phyloP scores from a whole-genome alignment of 108 stramenopile genomes.

The Stephanodiscus minutulus region DNA sequence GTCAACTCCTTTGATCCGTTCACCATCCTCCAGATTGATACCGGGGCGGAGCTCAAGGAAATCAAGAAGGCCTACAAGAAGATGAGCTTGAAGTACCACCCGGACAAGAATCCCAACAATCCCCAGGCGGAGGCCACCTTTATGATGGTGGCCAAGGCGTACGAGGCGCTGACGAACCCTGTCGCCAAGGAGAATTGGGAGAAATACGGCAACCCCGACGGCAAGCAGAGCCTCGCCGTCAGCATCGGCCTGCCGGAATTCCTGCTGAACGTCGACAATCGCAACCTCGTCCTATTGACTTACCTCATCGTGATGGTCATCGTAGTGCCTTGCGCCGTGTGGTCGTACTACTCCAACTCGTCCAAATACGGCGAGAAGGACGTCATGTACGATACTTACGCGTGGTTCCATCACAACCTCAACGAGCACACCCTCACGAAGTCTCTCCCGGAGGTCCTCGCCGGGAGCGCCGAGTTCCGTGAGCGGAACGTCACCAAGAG shows the following conservation, averaged over 20 bases:
- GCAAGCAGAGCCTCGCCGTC: slow-evolving; percentile 96
- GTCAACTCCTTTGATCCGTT: slow-evolving; percentile 95
- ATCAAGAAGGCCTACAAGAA: slow-evolving; percentile 92
- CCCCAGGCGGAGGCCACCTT: slow-evolving; percentile 91
- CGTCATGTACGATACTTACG: slow-evolving; percentile 97
- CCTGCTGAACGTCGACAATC: slow-evolving; percentile 88
- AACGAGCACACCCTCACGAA: slow-evolving; percentile 77
- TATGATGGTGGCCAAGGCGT: slow-evolving; percentile 96
- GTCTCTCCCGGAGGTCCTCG: slow-evolving; percentile 82
- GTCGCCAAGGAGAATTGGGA: slow-evolving; percentile 91
- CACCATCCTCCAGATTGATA: slow-evolving; percentile 82
- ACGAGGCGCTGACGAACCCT: slow-evolving; percentile 92
- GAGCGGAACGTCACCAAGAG: slow-evolving; percentile 78
- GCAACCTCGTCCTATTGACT: slow-evolving; percentile 89
- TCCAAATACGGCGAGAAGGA: slow-evolving; percentile 97
- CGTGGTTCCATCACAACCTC: slow-evolving; percentile 91
- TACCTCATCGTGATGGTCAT: slow-evolving; percentile 97
- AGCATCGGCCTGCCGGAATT: slow-evolving; percentile 95
- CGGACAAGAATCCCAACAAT: slow-evolving; percentile 93
- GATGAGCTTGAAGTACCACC: slow-evolving; percentile 89
- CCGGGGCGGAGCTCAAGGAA: slow-evolving; percentile 71
- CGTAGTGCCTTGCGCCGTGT: slow-evolving; percentile 91
- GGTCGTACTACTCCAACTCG: slow-evolving; percentile 93
- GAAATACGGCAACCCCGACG: slow-evolving; percentile 98
- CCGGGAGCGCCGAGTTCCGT: slow-evolving; percentile 88